Evolutionary conservation across 2,329 filamentous ascomycete genomes (phyloP).

Genomic region (Colletotrichum echinochloae): DNA sequence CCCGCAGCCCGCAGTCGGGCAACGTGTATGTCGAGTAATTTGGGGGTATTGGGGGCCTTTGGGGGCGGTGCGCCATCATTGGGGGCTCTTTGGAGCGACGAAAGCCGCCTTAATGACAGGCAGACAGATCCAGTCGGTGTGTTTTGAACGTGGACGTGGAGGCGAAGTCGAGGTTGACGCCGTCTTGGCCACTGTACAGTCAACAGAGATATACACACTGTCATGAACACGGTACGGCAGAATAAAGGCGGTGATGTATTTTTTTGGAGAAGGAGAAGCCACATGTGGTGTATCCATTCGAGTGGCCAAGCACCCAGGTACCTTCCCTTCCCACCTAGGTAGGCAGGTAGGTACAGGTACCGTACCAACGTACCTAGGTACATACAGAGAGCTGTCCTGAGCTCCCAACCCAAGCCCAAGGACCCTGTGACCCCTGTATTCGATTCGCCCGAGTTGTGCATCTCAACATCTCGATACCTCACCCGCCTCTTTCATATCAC

Average conservation of each 20-base stretch:
- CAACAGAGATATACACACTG: not conserved
- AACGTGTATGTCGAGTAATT: not conserved
- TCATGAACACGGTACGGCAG: not conserved
- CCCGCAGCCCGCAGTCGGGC: constrained; percentile 25
- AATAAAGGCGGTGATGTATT: constrained; percentile 35
- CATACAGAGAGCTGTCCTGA: constrained; percentile 22
- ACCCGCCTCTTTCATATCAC: not conserved
- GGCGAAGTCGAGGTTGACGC: not conserved
- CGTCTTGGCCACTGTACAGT: not conserved
- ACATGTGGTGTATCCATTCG: constrained; percentile 10
- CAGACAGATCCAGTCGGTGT: not conserved
- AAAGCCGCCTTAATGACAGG: not conserved
- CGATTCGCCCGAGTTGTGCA: not conserved
- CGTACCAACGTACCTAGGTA: no score
- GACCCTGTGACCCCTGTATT: constrained; percentile 21
- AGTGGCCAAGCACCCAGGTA: not conserved
- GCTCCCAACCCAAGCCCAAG: not conserved
- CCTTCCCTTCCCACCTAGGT: no score
- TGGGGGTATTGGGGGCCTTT: no score
- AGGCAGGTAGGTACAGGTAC: no score
- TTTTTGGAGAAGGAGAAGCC: constrained; percentile 36
- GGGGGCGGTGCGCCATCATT: no score
- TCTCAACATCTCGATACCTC: not conserved
- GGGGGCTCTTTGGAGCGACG: no score
- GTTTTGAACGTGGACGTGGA: not conserved